These are phyloP conservation scores for Musa itinerans DNA, from an alignment of 176 grass and related monocot genomes.

Conservation along the genomic window DNA sequence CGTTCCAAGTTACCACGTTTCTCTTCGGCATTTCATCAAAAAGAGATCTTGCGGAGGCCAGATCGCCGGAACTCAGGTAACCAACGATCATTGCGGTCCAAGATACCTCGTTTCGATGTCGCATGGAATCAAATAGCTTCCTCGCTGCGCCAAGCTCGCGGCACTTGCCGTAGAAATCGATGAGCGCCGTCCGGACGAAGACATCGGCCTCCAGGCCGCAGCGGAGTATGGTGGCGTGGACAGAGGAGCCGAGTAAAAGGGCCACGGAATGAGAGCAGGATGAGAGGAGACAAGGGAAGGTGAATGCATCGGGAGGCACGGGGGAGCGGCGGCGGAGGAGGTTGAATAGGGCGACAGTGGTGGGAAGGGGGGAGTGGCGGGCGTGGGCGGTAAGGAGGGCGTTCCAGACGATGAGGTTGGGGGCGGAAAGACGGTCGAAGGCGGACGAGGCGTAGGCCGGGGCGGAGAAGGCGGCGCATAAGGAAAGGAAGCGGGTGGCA, in stretches of 20 bases:
- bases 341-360: conserved; percentile 49
- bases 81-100: conserved; percentile 55
- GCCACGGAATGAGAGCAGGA: conserved; percentile 31
- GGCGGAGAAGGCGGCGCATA: conserved; percentile 30
- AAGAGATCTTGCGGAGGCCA: conserved; percentile 28
- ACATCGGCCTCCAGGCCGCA: conserved; percentile 55
- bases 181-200: conserved; percentile 63
- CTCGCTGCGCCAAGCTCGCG: conserved; percentile 19
- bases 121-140: conserved; percentile 50
- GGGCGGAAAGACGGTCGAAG: conserved; percentile 17
- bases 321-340: conserved; percentile 25
- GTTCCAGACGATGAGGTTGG: conserved; percentile 39
- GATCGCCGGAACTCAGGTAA: conserved; percentile 32
- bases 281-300: conserved; percentile 52
- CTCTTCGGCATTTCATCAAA: conserved; percentile 53
- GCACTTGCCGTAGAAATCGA: conserved; percentile 70
- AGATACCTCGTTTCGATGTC: conserved; percentile 37
- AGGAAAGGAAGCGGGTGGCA: conserved; percentile 47
- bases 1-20: conserved; percentile 69
- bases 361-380: conserved; percentile 39
- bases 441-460: conserved; percentile 32
- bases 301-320: conserved; percentile 50
- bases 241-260: conserved; percentile 22
- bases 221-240: conserved; percentile 44
- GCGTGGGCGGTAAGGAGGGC: conserved; percentile 53